phyloP scores from a whole-genome alignment of 2,329 filamentous ascomycete genomes.

The Aspergillus hortae region DNA sequence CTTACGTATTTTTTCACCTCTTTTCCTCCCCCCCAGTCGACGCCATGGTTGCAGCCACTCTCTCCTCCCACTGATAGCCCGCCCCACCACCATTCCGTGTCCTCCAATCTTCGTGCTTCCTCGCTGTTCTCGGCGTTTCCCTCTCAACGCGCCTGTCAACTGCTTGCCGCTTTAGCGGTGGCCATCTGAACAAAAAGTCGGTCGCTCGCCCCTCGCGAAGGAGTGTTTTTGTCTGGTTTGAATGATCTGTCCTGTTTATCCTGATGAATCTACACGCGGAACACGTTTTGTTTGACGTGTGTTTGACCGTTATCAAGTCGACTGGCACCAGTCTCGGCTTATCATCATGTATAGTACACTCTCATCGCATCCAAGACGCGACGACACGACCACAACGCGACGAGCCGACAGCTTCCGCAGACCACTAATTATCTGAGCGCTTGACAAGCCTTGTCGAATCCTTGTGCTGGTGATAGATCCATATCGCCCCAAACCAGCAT shows the following conservation, averaged over 20 bases:
- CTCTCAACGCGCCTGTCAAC: conserved; percentile 25
- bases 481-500: background rate
- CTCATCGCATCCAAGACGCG: too few relatives aligned
- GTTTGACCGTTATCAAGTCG: too few relatives aligned
- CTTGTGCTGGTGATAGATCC: background rate
- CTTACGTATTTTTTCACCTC: conserved; percentile 15
- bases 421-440: too few relatives aligned
- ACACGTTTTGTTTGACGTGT: too few relatives aligned
- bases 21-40: conserved; percentile 19
- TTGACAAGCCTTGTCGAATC: background rate
- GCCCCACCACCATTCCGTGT: conserved; percentile 15
- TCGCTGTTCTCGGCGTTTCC: conserved; percentile 22
- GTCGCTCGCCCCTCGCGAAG: conserved; percentile 9
- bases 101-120: conserved; percentile 22
- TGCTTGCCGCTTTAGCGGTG: conserved; percentile 32
- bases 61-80: conserved; percentile 26
- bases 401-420: too few relatives aligned
- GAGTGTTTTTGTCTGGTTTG: too few relatives aligned
- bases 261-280: too few relatives aligned
- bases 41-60: conserved; percentile 27
- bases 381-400: too few relatives aligned
- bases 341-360: too few relatives aligned
- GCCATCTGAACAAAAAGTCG: conserved; percentile 34
- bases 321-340: too few relatives aligned
- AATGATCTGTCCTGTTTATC: conserved; percentile 13